Conservation (phyloP, 2,329 filamentous ascomycete species). For the Fusarium tricinctum region DNA sequence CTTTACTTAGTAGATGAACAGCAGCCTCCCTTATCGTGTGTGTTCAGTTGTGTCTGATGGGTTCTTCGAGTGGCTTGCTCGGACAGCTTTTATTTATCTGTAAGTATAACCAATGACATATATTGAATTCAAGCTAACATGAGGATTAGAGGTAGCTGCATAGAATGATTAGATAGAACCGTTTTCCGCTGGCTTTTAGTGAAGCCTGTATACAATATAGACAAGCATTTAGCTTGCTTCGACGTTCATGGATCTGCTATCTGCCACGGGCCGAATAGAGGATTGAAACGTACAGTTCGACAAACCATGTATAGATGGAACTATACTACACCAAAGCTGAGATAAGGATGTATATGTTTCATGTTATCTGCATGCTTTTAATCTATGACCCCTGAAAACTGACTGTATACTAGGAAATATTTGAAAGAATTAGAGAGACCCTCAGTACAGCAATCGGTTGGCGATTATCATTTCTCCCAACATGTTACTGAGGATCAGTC, state of each 20-base stretch:
- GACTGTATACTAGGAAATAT: too few relatives aligned
- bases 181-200: too few relatives aligned
- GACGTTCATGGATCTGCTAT: background rate
- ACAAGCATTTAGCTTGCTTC: background rate
- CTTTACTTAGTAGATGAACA: too few relatives aligned
- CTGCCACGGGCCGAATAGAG: background rate
- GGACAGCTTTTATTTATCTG: too few relatives aligned
- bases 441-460: too few relatives aligned
- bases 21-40: background rate
- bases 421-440: too few relatives aligned
- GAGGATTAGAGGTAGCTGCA: background rate
- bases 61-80: background rate
- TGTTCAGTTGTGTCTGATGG: background rate
- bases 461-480: too few relatives aligned
- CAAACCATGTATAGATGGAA: background rate
- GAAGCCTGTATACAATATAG: background rate
- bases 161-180: background rate
- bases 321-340: background rate
- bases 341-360: background rate
- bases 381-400: too few relatives aligned
- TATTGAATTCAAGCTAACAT: background rate
- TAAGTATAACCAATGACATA: background rate
- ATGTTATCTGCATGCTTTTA: background rate
- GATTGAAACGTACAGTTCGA: background rate
- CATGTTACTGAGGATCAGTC: too few relatives aligned